Conservation (phyloP, 2,329 filamentous ascomycete genomes). For the Fusarium tupiense region DNA sequence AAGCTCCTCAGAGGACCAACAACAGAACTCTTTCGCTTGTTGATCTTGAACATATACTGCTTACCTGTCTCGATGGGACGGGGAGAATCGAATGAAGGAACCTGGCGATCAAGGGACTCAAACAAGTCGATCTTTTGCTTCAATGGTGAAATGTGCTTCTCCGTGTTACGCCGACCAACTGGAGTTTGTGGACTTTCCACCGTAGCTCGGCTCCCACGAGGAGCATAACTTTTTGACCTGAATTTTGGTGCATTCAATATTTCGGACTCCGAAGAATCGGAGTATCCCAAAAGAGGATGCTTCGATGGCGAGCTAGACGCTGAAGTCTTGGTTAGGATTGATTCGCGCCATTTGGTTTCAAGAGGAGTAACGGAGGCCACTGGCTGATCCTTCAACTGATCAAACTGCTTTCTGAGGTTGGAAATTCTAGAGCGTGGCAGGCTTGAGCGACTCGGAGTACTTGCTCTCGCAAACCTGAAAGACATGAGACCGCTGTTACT, state of each 20-base stretch:
- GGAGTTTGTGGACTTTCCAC: background rate
- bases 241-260: background rate
- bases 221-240: conserved; percentile 7
- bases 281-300: conserved; percentile 10
- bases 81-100: background rate
- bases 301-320: background rate
- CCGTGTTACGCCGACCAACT: background rate
- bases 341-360: conserved; percentile 17
- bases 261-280: conserved; percentile 2
- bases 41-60: background rate
- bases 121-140: conserved; percentile 47
- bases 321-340: background rate
- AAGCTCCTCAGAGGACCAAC: conserved; percentile 4
- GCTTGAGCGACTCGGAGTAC: background rate
- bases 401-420: conserved; percentile 37
- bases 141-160: conserved; percentile 31
- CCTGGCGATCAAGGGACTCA: conserved; percentile 39
- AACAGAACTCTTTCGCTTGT: background rate
- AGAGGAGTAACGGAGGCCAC: conserved; percentile 10
- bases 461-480: conserved; percentile 4
- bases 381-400: conserved; percentile 15
- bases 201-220: background rate
- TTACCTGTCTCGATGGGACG: background rate
- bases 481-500: background rate
- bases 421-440: conserved; percentile 38